phyloP scores from a whole-genome alignment of 2,329 filamentous ascomycete species.

The Colletotrichum orbiculare region DNA sequence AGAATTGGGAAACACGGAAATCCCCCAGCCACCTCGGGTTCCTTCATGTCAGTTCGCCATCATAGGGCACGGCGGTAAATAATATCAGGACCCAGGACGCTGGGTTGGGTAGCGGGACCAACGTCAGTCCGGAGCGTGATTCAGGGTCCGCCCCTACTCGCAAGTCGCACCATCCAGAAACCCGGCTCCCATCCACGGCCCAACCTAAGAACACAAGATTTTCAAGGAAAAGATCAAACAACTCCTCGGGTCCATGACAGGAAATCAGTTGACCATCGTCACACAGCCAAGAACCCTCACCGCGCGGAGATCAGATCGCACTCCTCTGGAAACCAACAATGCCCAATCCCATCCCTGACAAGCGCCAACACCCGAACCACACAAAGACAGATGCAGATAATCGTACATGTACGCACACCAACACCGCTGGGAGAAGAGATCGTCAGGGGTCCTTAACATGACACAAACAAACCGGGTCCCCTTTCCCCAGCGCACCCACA shows the following conservation, averaged over 20 bases:
- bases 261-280: conserved; percentile 12
- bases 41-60: background rate
- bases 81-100: background rate
- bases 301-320: background rate
- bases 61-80: background rate
- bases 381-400: background rate
- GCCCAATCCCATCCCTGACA: background rate
- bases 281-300: background rate
- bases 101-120: background rate
- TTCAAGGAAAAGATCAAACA: background rate
- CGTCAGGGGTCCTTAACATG: conserved; percentile 33
- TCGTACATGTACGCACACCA: background rate
- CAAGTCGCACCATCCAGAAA: background rate
- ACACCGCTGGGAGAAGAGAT: conserved; percentile 16
- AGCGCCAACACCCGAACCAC: background rate
- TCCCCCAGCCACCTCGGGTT: too few relatives aligned
- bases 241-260: background rate
- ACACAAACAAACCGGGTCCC: conserved; percentile 17
- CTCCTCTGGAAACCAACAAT: too few relatives aligned
- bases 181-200: too few relatives aligned
- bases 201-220: background rate
- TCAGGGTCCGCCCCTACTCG: conserved; percentile 24
- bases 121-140: background rate
- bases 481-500: conserved; percentile 33
- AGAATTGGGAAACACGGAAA: too few relatives aligned